Evolutionary conservation across 306 rosid species (phyloP).

Genomic region (Cicer arietinum): DNA sequence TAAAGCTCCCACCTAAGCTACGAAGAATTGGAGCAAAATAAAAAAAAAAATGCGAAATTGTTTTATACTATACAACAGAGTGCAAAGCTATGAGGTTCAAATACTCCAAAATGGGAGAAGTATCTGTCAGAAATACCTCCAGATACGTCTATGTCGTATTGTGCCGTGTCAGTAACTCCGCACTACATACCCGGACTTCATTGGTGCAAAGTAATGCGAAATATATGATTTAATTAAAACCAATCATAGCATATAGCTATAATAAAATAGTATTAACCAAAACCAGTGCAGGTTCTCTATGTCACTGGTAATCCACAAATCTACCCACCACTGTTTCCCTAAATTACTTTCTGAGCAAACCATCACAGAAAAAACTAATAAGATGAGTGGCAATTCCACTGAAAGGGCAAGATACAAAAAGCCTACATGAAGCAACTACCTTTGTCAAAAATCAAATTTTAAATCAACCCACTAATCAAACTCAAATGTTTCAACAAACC

Average conservation of each 20-base stretch:
- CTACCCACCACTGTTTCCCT: neutral
- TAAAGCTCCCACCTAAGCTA: neutral
- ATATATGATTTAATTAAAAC: neutral
- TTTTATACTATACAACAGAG: neutral
- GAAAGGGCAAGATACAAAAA: neutral
- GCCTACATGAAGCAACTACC: neutral
- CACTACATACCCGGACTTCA: no score
- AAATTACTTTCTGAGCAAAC: neutral
- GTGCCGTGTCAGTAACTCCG: no score
- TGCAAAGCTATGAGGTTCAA: no score
- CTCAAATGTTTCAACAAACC: neutral
- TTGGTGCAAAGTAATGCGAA: neutral
- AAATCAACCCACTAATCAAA: neutral
- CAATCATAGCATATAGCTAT: conserved; percentile 12
- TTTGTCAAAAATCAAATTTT: neutral
- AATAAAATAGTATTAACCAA: neutral
- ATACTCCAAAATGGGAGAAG: no score
- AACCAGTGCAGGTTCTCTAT: neutral
- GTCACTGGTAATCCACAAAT: neutral
- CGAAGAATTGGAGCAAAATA: neutral
- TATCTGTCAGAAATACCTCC: no score
- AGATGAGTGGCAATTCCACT: neutral
- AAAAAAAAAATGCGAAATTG: neutral
- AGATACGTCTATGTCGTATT: no score
- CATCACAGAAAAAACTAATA: conserved; percentile 11